Evolutionary conservation across 768 basidiomycete genomes (phyloP), one percentile per base, ranked within the genome.

Genomic region (Boletellus sp.): DNA sequence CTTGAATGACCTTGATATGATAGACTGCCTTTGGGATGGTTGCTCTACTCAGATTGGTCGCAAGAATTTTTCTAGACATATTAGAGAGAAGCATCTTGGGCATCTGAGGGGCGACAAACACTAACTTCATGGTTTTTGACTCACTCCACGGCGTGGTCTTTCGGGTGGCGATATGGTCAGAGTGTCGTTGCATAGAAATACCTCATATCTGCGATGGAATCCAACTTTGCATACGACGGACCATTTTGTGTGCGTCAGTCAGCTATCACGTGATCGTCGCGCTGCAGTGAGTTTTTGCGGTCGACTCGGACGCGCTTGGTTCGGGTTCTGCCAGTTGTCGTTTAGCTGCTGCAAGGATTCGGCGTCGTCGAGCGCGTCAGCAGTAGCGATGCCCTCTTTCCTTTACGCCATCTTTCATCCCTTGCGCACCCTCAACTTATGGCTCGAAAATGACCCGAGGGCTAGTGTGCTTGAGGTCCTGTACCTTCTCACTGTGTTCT

Each of bases 401-500:
- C 43, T 72, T 46, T 72, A 64, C 23, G 70, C 69, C 38, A 57
- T 73, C 26, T 61, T 84, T 23, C 78, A 83, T 55, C 83, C 80
- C 13, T 67, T 76, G 37, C 72, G 77, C 45, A 77, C 77, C 20
- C 71, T 77, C 51, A 78, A 74, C 52, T 60, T 79, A 39, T 69
- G 68, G 71, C 64, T 72, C 19, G 77, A 75, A 56, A 71, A 75
- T 50, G 77, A 78, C 50, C 72, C 71, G 31, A 78, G 72, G 56
- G 67, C 74, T 57, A 65, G 65, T n/a, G 72, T 78, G 13, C 67
- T 82, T 45, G 85, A 86, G 67, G 74, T 85, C 42, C 53, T 87
- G 43, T 87, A 85, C 69, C 77, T 83, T 28, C 71, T 89, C 22
- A 77, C 83, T 2, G 63, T 83, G 24, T 88, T 87, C 72, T 81